Conservation (phyloP, 495 filamentous ascomycete genomes). For the Neurospora pannonica region DNA sequence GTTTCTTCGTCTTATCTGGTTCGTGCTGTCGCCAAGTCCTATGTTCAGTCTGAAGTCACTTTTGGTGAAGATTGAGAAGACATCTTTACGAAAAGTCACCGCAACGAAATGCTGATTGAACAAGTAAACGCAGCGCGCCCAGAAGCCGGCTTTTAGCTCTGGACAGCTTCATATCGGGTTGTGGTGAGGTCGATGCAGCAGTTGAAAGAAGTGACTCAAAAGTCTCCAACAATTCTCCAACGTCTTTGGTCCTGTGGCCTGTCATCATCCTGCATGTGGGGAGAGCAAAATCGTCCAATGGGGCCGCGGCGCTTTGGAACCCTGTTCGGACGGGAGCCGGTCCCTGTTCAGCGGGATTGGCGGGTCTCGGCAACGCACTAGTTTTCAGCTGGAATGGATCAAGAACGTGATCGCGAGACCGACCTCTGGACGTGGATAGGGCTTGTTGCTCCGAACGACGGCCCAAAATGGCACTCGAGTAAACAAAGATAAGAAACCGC, state of each 20-base stretch:
- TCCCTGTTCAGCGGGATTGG: not conserved
- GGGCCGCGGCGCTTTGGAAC: not conserved
- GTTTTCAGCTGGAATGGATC: not conserved
- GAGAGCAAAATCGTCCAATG: not conserved
- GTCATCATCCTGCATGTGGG: not conserved
- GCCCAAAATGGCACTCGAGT: not conserved
- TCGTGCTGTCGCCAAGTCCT: too few species aligned
- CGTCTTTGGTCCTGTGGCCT: not conserved
- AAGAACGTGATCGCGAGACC: not conserved
- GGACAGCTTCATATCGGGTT: not conserved
- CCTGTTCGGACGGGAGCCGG: not conserved
- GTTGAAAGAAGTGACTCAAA: not conserved
- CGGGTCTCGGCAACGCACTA: not conserved
- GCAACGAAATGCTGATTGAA: not conserved
- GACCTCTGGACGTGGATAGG: not conserved
- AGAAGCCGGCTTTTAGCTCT: not conserved
- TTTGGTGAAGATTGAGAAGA: not conserved
- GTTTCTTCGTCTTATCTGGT: not conserved
- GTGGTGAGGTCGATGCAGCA: not conserved
- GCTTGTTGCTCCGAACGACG: not conserved
- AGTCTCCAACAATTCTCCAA: not conserved
- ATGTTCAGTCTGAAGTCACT: not conserved
- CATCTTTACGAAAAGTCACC: not conserved
- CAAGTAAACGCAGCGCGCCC: not conserved
- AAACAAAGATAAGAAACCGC: not conserved